A percentile compares a stretch with the other conserved stretches of the same genome.
These are phyloP conservation scores for Rubus parviflorus DNA, from an alignment of 306 rosid species.

Conservation along the genomic window DNA sequence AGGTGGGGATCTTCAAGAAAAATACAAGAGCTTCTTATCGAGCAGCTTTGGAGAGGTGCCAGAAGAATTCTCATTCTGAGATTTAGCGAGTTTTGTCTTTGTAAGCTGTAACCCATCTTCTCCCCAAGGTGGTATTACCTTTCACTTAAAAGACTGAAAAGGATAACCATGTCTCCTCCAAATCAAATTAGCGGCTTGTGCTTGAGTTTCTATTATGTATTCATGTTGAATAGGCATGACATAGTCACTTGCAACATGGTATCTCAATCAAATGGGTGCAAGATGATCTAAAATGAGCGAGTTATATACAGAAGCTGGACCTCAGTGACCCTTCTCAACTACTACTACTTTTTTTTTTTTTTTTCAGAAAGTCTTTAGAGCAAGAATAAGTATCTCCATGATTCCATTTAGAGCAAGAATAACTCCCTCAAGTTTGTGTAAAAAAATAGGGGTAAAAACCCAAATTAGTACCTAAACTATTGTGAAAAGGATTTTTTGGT, in stretches of 20 bases:
- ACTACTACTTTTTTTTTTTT: no score
- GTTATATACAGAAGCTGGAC: no score
- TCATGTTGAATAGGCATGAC: no score
- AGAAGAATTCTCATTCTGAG: slow-evolving; percentile 42
- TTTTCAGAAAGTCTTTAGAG: background rate
- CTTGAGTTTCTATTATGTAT: background rate
- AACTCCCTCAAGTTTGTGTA: no score
- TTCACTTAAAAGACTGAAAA: background rate
- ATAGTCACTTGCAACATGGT: no score
- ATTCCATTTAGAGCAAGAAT: background rate
- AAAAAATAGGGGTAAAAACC: no score
- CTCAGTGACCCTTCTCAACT: no score
- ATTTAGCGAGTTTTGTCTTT: background rate
- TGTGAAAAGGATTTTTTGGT: no score
- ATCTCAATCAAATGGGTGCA: no score
- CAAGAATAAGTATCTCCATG: background rate
- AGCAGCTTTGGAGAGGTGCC: slow-evolving; percentile 35
- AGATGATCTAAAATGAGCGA: no score
- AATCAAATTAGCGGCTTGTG: background rate
- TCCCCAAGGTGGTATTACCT: no score
- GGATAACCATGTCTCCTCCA: background rate
- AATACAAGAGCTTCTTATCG: slow-evolving; percentile 39
- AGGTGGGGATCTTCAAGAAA: slow-evolving; percentile 38
- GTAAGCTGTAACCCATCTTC: background rate
- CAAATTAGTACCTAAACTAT: no score